Evolutionary conservation across 441 rosid species (phyloP), one percentile per base, ranked within the genome.

Genomic region (Geranium incanum): DNA sequence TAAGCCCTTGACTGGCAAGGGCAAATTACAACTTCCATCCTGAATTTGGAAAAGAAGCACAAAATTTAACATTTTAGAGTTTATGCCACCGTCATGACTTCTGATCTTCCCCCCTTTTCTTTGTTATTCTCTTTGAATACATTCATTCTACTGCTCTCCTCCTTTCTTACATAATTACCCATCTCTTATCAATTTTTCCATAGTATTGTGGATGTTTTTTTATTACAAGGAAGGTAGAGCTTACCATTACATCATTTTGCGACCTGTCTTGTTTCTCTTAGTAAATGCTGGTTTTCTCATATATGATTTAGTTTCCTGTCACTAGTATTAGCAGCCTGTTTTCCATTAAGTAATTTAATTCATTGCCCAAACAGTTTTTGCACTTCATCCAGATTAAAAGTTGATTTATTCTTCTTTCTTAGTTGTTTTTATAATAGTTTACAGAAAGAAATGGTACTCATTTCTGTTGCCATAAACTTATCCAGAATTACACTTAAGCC

Each of bases 321-420:
- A 19, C 65, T 19, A 59, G 33, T 59, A 18, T 59, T 59, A 19
- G 65, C 23, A 9, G 65, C 19, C 6, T 57, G 6, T 43, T 5
- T 21, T 59, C 19, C 9, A 23, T 3, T 59, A 18, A 3, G 65
- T 59, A 18, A 19, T 15, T 21, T 59, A 21, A 6, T 19, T 59
- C 65, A 59, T 19, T 19, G 65, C 23, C 65, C 33, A 59, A 59
- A 59, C 65, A 59, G 65, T 23, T 59, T 59, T 9, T 59, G 65
- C 65, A 7, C 33, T 59, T 0, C 48, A 23, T 59, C 28, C 19
- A 57, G 23, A 57, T 57, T 57, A 19, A 4, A 15, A 16, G 63
- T 16, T 57, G 63, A 57, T 57, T 11, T 7, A 18, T 19, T 59
- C 33, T 18, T 18, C 59, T 19, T 13, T 59, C 36, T 59, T 59